Percentiles rank a stretch among this genome's conserved stretches.
These are phyloP conservation scores for Lolium rigidum DNA, from an alignment of 176 grass and related monocot genomes.

Conservation along the genomic window DNA sequence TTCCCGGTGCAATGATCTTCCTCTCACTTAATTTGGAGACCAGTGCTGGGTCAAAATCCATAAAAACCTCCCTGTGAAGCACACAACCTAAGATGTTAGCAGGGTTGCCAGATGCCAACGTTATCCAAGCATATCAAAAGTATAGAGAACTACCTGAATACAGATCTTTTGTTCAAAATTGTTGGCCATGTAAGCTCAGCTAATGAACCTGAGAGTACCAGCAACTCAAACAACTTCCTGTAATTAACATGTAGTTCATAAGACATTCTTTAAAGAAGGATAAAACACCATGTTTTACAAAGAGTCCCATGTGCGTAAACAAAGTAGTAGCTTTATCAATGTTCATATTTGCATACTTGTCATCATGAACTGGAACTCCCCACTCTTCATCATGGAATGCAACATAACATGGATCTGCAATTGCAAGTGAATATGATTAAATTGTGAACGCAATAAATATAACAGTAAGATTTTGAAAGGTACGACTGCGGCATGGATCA, in stretches of 20 bases:
- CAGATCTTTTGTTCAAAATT: conserved; percentile 86
- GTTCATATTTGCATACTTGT: conserved; percentile 55
- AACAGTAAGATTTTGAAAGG: background rate
- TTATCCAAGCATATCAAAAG: conserved; percentile 35
- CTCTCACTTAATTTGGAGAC: conserved; percentile 92
- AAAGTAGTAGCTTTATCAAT: conserved; percentile 1
- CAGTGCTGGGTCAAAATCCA: conserved; percentile 83
- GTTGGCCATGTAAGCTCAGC: conserved; percentile 90
- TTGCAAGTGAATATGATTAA: conserved; percentile 20
- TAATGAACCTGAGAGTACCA: conserved; percentile 88
- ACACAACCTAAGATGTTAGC: conserved; percentile 24
- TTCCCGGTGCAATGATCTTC: conserved; percentile 78
- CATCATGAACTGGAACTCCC: conserved; percentile 85
- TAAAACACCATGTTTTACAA: background rate
- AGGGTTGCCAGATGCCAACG: conserved; percentile 3
- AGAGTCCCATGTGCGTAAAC: background rate
- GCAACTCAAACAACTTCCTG: conserved; percentile 95
- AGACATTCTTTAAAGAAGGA: conserved; percentile 24
- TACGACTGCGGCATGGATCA: background rate
- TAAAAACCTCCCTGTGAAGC: conserved; percentile 81
- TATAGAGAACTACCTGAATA: conserved; percentile 72
- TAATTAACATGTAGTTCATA: conserved; percentile 39
- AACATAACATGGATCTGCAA: conserved; percentile 76
- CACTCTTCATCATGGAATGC: conserved; percentile 89
- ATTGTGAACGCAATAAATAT: background rate